phyloP scores from a whole-genome alignment of 2,329 filamentous ascomycete species.

The Alternaria solani region DNA sequence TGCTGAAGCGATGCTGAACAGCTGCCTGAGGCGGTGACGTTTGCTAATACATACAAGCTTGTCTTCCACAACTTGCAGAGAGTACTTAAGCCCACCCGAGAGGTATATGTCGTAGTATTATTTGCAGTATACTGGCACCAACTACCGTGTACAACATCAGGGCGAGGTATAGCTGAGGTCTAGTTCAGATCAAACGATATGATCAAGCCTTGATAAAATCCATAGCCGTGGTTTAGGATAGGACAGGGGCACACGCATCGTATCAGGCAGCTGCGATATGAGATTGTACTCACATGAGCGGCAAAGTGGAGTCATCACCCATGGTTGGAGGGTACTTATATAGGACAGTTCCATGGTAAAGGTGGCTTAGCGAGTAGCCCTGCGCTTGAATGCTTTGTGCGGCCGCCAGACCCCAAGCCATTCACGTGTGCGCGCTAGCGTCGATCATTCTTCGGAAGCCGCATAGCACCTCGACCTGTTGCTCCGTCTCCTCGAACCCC shows the following conservation, averaged over 20 bases:
- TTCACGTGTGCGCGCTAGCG: slow-evolving; percentile 18
- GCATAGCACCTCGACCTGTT: slow-evolving; percentile 3
- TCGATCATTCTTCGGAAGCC: slow-evolving; percentile 10
- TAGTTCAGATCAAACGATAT: too few species aligned
- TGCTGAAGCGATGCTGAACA: neutral
- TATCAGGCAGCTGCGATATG: neutral
- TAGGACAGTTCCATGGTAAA: slow-evolving; percentile 4
- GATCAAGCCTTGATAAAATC: neutral
- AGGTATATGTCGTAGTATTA: neutral
- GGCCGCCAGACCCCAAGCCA: slow-evolving; percentile 3
- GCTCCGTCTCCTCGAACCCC: slow-evolving; percentile 1
- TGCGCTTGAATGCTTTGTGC: slow-evolving; percentile 10
- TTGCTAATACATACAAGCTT: neutral
- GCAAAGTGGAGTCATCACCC: slow-evolving; percentile 2
- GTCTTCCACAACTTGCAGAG: neutral
- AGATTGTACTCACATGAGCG: neutral
- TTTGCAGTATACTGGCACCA: neutral
- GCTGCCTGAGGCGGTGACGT: slow-evolving; percentile 2
- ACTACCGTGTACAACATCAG: neutral
- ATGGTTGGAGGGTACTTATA: slow-evolving; percentile 1
- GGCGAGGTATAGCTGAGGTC: neutral
- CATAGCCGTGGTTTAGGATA: neutral
- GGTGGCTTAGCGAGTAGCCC: slow-evolving; percentile 7
- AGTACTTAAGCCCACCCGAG: neutral
- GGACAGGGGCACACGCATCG: neutral